Percentiles rank a stretch among this genome's conserved stretches.
Evolutionary conservation across 2,329 filamentous ascomycete species (phyloP).

Genomic region (Beauveria sp.): DNA sequence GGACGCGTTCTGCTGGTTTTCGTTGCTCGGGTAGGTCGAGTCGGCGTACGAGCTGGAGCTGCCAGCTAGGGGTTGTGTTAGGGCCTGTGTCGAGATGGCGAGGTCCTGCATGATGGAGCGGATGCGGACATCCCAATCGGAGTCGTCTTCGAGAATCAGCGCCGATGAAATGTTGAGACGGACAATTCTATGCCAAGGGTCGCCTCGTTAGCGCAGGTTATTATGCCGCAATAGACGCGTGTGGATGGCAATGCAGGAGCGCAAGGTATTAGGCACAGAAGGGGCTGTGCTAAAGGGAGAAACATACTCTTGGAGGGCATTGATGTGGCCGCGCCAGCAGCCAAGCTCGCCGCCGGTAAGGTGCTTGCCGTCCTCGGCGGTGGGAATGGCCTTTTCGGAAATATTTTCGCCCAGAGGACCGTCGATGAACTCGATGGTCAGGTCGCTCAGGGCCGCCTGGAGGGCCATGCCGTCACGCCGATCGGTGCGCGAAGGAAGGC

Average conservation of each 20-base stretch:
- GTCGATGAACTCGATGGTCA: conserved; percentile 37
- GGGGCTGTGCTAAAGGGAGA: not conserved
- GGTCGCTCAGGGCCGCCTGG: conserved; percentile 35
- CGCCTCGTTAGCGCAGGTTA: not conserved
- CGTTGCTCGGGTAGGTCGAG: conserved; percentile 16
- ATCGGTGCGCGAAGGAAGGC: conserved; percentile 40
- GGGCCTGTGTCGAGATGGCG: conserved; percentile 25
- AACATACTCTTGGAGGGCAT: conserved; percentile 23
- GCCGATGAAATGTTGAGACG: conserved; percentile 35
- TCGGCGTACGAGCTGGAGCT: conserved; percentile 13
- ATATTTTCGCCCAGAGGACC: conserved; percentile 32
- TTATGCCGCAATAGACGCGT: not conserved
- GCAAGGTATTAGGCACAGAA: no score
- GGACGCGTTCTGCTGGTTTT: not conserved
- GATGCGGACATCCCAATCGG: conserved; percentile 46
- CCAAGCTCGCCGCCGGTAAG: conserved; percentile 9
- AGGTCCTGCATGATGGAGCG: conserved; percentile 36
- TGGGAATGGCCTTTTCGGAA: conserved; percentile 27
- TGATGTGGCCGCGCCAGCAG: conserved; percentile 32
- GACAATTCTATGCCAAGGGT: conserved; percentile 25
- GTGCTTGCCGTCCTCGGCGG: conserved; percentile 5
- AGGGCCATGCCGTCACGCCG: conserved; percentile 40
- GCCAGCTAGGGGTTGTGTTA: conserved; percentile 21
- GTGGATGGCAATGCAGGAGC: no score
- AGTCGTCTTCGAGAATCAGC: conserved; percentile 46